Conservation (phyloP, 257 asterid genomes). For the Solanum pinnatisectum region DNA sequence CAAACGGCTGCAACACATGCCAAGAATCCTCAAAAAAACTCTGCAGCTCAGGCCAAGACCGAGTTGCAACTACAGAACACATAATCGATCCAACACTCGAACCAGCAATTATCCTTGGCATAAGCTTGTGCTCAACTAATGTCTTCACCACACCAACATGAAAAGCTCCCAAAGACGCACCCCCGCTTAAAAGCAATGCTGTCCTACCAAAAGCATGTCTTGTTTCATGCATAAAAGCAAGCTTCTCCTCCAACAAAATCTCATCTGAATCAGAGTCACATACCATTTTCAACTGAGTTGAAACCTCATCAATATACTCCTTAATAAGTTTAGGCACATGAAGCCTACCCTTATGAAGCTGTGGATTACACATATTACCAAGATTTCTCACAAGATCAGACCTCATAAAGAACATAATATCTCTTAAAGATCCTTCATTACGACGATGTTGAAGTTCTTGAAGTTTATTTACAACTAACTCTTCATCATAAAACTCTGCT, state of each 20-base stretch:
- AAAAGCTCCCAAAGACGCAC: slow-evolving; percentile 92
- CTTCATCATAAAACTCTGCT: slow-evolving; percentile 72
- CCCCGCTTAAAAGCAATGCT: slow-evolving; percentile 87
- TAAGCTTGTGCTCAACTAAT: slow-evolving; percentile 75
- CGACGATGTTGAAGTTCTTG: slow-evolving; percentile 82
- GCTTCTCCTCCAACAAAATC: slow-evolving; percentile 85
- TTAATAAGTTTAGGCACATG: slow-evolving; percentile 85
- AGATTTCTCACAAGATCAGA: slow-evolving; percentile 84
- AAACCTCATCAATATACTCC: slow-evolving; percentile 87
- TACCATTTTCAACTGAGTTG: slow-evolving; percentile 82
- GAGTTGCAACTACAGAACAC: slow-evolving; percentile 80
- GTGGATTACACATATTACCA: slow-evolving; percentile 93
- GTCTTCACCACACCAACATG: slow-evolving; percentile 92
- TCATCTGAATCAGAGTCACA: slow-evolving; percentile 86
- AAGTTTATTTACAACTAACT: slow-evolving; percentile 73
- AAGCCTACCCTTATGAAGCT: slow-evolving; percentile 85
- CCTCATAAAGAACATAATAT: slow-evolving; percentile 82
- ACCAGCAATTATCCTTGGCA: slow-evolving; percentile 92
- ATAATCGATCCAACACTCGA: slow-evolving; percentile 93
- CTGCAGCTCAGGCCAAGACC: slow-evolving; percentile 97
- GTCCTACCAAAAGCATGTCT: slow-evolving; percentile 97
- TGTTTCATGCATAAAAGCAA: slow-evolving; percentile 91
- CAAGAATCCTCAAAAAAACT: slow-evolving; percentile 89
- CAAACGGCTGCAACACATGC: slow-evolving; percentile 79
- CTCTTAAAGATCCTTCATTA: slow-evolving; percentile 83